Evolutionary conservation across 164 flowering plant species (phyloP).

Genomic region (Nymphaea thermarum): DNA sequence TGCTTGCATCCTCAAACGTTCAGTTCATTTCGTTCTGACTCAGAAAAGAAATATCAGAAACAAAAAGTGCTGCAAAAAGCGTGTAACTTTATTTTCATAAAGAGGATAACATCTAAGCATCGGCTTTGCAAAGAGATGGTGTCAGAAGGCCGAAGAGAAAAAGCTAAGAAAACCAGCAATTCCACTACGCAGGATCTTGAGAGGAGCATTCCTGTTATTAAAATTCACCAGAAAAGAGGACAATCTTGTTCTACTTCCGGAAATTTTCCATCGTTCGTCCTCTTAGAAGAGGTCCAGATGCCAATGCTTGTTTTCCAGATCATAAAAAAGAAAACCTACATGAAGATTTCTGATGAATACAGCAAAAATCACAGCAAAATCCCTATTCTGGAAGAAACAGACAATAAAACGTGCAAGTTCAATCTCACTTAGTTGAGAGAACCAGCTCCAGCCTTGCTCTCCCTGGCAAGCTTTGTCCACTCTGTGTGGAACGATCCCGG

Average conservation of each 20-base stretch:
- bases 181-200: too few relatives aligned
- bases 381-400: neutral
- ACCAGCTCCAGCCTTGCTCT: conserved; percentile 2
- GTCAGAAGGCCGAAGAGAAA: too few relatives aligned
- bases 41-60: too few relatives aligned
- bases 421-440: conserved; percentile 1
- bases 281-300: neutral
- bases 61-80: too few relatives aligned
- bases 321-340: neutral
- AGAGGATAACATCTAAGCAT: too few relatives aligned
- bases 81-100: too few relatives aligned
- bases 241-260: neutral
- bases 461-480: conserved; percentile 1
- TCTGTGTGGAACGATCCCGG: conserved; percentile 6
- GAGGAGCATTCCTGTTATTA: too few relatives aligned
- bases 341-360: neutral
- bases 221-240: neutral
- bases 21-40: too few relatives aligned
- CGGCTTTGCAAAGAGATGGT: too few relatives aligned
- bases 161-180: too few relatives aligned
- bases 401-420: neutral
- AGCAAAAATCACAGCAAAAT: neutral
- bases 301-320: neutral
- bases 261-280: neutral
- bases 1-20: too few relatives aligned